Base-by-base conservation (phyloP, 1,284 basidiomycete genomes). In the Somion occarium region DNA sequence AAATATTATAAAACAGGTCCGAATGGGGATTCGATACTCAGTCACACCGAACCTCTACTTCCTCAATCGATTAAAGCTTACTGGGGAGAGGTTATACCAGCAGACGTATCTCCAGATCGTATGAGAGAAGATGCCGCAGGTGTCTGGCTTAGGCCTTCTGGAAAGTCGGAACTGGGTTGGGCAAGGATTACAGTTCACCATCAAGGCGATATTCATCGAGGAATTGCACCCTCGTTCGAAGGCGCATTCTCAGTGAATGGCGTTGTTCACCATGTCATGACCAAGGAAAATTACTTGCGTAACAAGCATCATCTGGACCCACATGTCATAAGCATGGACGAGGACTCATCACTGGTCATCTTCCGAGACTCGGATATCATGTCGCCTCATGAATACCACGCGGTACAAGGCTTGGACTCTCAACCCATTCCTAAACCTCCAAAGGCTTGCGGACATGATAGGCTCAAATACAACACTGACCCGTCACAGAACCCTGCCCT, bases 231-330 rank as follows among this genome's bases (percentile, higher is more conserved):
- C 2, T 64, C 78, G 2, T 91, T 85, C 63, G 88, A 93, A 63
- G 91, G 91, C 50, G 81, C 84, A 5, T 93, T 93, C 69, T 77
- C 78, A 7, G 75, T 80, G 15, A 67, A 80, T 44, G 89, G 89
- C 18, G 72, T 82, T 51, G 72, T 78, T n/a, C 83, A 90, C 68
- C 86, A 91, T 62, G 73, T 93, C 56, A 74, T 85, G 66, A 87
- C 85, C 12, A 78, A 75, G 58, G 82, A 85, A 23, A 84, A 85
- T 60, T 93, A 92, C 68, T 59, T 83, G 37, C 77, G 80, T 43
- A 75, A 76, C 61, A 82, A 77, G 51, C 74, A 78, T 44, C 66
- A 70, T 12, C 68, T 82, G 20, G 88, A 91, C 59, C 80, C 85
- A n/a, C 69, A 78, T 26, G 53, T 61, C 42, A 39, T 64, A 5